Evolutionary conservation across 2,329 filamentous ascomycete species (phyloP), one percentile per base, ranked within the genome.

Genomic region (Claviceps sorghi): DNA sequence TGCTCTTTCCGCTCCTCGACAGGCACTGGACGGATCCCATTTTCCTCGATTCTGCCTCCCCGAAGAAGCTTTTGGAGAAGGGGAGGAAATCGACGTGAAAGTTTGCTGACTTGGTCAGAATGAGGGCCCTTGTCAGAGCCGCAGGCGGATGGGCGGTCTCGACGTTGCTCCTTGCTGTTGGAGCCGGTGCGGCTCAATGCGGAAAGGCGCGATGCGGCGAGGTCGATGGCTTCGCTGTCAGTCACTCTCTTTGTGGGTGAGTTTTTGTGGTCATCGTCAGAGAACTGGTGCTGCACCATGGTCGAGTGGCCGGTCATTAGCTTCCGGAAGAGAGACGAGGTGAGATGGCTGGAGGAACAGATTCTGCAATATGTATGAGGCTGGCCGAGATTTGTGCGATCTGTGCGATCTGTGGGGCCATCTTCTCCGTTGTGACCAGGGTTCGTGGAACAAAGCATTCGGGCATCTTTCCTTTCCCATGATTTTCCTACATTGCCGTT

Each of bases 1-100:
- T 62, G 69, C 34, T 66, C 65, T 0, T 62, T 71, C 41, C 72
- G 65, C 49, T 73, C 65, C 53, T 71, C 65, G 7, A 67, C 41
- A 1, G 71, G 66, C 29, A 73, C 64, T 1, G 73, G 73, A 21
- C 69, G 64, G 40, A 72, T 69, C 45, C 72, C 71, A 53, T 66
- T 66, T 49, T 69, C 62, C 60, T 75, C 72, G 15, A 74, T 68
- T n/a, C 67, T 58, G 50, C 67, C 65, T 54, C 62, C 62, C 9
- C 65, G 63, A 48, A 69, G 56, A 17, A 67, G 58, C 52, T 64
- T 65, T 43, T 6, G 42, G 15, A 50, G 9, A 19, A 41, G 6
- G 13, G 48, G 11, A 2, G 8, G 15, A 21, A 41, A 19, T 5
- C 6, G 34, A 38, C 15, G 9, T 13, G 26, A 50, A 9, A 19